phyloP scores from a whole-genome alignment of 2,329 filamentous ascomycete species.

The Pseudogymnoascus sp. region DNA sequence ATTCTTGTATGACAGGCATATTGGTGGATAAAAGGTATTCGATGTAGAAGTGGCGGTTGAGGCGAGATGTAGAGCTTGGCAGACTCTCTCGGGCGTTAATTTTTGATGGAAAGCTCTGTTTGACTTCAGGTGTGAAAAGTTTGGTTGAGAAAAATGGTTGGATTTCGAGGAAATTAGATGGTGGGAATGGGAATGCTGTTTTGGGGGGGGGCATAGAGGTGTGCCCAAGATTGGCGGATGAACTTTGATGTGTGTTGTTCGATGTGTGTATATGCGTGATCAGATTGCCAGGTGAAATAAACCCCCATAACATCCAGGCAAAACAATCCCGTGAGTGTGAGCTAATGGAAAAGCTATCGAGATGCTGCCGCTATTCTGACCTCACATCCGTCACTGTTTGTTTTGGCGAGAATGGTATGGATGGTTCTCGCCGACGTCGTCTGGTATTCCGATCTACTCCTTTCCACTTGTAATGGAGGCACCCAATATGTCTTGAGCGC shows the following conservation, averaged over 20 bases:
- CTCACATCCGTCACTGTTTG: neutral
- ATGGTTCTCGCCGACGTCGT: neutral
- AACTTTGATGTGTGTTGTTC: neutral
- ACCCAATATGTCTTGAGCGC: neutral
- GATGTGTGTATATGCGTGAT: neutral
- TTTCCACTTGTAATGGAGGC: neutral
- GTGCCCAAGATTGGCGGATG: neutral
- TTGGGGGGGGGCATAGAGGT: neutral
- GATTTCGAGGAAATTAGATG: neutral
- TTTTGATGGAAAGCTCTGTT: neutral
- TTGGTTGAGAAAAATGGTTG: neutral
- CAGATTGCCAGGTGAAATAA: neutral
- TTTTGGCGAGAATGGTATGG: neutral
- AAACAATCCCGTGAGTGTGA: neutral
- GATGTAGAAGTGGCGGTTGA: neutral
- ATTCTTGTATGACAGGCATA: neutral
- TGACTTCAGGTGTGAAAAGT: neutral
- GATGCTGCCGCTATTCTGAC: neutral
- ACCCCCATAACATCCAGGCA: neutral
- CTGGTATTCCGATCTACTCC: neutral
- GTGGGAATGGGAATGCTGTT: neutral
- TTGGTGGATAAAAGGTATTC: neutral
- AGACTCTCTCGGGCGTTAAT: neutral
- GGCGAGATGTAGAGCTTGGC: neutral
- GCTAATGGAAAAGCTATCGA: neutral